Base-by-base conservation (phyloP, 2,329 filamentous ascomycete species). In the Trichoderma citrinoviride region DNA sequence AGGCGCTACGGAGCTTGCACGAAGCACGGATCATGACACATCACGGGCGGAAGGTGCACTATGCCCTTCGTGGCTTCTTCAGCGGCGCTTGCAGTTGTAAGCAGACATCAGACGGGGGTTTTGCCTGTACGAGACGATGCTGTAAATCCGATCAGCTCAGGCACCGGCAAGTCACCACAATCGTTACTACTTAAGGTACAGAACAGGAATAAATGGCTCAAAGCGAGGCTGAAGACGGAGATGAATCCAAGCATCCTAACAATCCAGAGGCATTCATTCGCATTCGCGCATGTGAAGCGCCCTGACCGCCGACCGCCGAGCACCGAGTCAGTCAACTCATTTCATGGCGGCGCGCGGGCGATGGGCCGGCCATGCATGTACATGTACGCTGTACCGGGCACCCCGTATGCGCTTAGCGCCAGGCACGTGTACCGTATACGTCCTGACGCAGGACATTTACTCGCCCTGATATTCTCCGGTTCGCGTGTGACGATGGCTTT, bases 241-340 rank as follows among this genome's bases (percentile, higher is more conserved):
- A 33, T 25, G 25, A n/a, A 27, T 12, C 56, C 14, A 17, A 19
- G n/a, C n/a, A n/a, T n/a, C n/a, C n/a, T n/a, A n/a, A n/a, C n/a
- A n/a, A n/a, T n/a, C n/a, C n/a, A n/a, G n/a, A n/a, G n/a, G n/a
- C n/a, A n/a, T n/a, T n/a, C n/a, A n/a, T n/a, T n/a, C n/a, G 44
- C 44, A 25, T 40, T 43, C 33, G 33, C 33, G 19, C 21, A 40
- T 15, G 33, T 27, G n/a, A 50, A 19, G 49, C 49, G 47, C 46
- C 19, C n/a, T 41, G 37, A 40, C 46, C 47, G 58, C 58, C 52
- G 47, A 53, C 58, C 58, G 47, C 33, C 37, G 33, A 49, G 23
- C 33, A 40, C 12, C 47, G 58, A 61, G 58, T 61, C 58, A 61
- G 53, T 52, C 57, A 52, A 10, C 33, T 61, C 33, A 12, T 37